These are phyloP conservation scores for Rosa persica DNA, from an alignment of 306 rosid species.

Conservation along the genomic window DNA sequence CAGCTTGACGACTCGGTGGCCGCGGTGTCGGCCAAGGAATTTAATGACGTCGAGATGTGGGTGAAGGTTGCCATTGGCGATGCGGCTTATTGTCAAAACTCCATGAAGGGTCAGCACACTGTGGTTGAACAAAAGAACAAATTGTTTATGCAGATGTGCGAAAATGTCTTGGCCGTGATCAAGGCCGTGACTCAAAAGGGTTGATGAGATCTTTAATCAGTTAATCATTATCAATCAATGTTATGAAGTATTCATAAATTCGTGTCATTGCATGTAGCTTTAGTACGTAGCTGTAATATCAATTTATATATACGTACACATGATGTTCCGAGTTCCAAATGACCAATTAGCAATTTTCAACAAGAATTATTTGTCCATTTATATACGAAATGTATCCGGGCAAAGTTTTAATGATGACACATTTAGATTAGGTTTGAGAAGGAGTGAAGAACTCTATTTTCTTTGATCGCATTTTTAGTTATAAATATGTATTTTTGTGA, in stretches of 20 bases:
- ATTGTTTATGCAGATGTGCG: conserved; percentile 25
- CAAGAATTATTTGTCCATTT: not conserved
- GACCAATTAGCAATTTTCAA: not conserved
- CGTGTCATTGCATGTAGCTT: not conserved
- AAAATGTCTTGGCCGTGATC: conserved; percentile 32
- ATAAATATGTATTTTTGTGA: not conserved
- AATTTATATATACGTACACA: not conserved
- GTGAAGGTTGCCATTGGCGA: conserved; percentile 30
- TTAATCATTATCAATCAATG: not conserved
- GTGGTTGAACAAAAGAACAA: conserved; percentile 13
- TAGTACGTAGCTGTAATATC: not conserved
- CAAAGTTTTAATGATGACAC: no score
- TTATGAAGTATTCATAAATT: not conserved
- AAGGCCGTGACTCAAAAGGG: not conserved
- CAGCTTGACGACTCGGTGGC: conserved; percentile 40
- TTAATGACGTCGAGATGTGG: conserved; percentile 29
- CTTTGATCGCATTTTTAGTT: no score
- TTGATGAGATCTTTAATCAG: not conserved
- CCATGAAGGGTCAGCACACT: not conserved
- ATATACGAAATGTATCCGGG: not conserved
- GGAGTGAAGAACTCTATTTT: not conserved
- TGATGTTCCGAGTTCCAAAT: not conserved
- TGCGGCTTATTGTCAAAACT: conserved; percentile 18
- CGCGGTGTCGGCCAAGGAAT: conserved; percentile 1
- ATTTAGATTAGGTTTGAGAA: not conserved